phyloP scores from a whole-genome alignment of 169 alveolate species.

The Cryptosporidium viatorum region DNA sequence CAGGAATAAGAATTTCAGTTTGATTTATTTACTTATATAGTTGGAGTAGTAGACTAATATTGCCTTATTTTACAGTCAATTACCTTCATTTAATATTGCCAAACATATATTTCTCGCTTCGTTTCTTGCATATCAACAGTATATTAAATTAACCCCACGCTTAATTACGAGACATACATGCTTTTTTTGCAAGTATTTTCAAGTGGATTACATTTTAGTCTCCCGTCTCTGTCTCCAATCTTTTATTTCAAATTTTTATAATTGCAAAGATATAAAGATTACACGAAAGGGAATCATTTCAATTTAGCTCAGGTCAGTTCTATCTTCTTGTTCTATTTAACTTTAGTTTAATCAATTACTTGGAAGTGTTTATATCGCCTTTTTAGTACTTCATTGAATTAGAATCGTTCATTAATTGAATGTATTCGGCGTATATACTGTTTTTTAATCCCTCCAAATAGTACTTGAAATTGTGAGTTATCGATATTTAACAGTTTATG shows the following conservation, averaged over 20 bases:
- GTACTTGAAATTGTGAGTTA: not conserved
- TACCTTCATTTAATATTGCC: constrained; percentile 34
- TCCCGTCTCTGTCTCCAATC: constrained; percentile 70
- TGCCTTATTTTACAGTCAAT: not conserved
- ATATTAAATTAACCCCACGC: constrained; percentile 66
- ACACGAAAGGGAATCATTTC: not conserved
- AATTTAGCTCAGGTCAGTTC: not conserved
- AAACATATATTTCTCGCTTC: constrained; percentile 27
- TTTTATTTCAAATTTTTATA: not conserved
- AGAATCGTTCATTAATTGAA: no score
- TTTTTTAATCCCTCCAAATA: no score
- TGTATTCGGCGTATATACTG: not conserved
- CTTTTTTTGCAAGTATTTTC: constrained; percentile 72
- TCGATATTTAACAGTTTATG: not conserved
- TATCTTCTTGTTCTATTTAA: no score
- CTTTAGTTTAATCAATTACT: no score
- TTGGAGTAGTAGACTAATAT: not conserved
- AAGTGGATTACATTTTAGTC: constrained; percentile 75
- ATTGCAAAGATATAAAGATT: not conserved
- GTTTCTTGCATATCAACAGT: constrained; percentile 69
- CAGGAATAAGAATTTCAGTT: not conserved
- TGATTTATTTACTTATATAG: not conserved
- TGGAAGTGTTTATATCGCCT: no score
- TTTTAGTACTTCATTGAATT: no score
- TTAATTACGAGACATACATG: constrained; percentile 76